Conservation (phyloP, 1,284 basidiomycete genomes). For the Apiotrichum sp. region DNA sequence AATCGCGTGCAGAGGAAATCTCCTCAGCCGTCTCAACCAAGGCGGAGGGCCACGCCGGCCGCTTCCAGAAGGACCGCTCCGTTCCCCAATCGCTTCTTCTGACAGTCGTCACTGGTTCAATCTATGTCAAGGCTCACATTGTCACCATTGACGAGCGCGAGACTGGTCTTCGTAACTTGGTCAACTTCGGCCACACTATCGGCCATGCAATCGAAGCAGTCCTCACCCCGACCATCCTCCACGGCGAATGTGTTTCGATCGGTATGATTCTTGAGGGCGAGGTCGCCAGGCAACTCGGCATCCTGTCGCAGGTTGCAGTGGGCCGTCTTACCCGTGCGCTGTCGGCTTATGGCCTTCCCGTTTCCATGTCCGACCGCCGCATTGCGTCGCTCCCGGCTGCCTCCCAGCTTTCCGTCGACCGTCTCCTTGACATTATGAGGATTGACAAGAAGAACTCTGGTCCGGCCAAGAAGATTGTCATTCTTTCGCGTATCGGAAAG, state of each 20-base stretch:
- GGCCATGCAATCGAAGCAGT: constrained; percentile 95
- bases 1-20: constrained; percentile 75
- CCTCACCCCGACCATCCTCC: constrained; percentile 80
- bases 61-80: constrained; percentile 62
- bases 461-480: constrained; percentile 83
- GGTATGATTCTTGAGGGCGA: constrained; percentile 95
- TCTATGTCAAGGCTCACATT: constrained; percentile 88
- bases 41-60: constrained; percentile 56
- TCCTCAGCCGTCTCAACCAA: constrained; percentile 65
- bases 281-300: constrained; percentile 76
- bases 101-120: constrained; percentile 76
- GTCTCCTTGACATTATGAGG: constrained; percentile 80
- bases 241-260: constrained; percentile 87
- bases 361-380: constrained; percentile 68
- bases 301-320: constrained; percentile 79
- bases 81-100: constrained; percentile 61
- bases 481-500: constrained; percentile 82
- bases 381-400: constrained; percentile 66
- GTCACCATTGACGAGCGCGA: constrained; percentile 93
- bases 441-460: constrained; percentile 98
- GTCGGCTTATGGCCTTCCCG: constrained; percentile 79
- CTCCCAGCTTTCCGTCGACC: constrained; percentile 67
- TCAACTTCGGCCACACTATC: constrained; percentile 95
- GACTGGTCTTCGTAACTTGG: constrained; percentile 88
- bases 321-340: constrained; percentile 77